Evolutionary conservation across 2,329 filamentous ascomycete species (phyloP).

Genomic region (Pseudogymnoascus sp.): DNA sequence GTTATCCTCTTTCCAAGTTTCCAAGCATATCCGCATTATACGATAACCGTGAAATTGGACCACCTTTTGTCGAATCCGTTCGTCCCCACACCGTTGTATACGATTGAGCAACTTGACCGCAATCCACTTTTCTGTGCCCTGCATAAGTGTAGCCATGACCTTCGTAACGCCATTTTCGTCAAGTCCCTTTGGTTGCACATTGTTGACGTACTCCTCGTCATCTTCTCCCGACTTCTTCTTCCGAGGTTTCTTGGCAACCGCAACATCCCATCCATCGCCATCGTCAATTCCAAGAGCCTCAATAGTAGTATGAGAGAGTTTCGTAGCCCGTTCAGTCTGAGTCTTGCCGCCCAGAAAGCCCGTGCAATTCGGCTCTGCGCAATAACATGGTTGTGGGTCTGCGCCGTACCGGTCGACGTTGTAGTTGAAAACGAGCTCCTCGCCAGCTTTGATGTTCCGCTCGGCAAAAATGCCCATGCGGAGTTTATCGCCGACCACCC

Average conservation of each 20-base stretch:
- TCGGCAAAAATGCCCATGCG: slow-evolving; percentile 98
- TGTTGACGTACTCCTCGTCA: slow-evolving; percentile 92
- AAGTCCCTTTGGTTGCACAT: slow-evolving; percentile 68
- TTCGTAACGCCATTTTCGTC: slow-evolving; percentile 80
- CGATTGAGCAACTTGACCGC: slow-evolving; percentile 87
- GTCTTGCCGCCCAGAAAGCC: slow-evolving; percentile 97
- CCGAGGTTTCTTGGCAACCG: slow-evolving; percentile 78
- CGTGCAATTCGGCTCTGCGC: slow-evolving; percentile 86
- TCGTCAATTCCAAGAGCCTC: slow-evolving; percentile 95
- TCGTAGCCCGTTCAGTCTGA: slow-evolving; percentile 90
- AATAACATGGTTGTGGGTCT: slow-evolving; percentile 94
- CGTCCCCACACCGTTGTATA: slow-evolving; percentile 79
- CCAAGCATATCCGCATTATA: slow-evolving; percentile 80
- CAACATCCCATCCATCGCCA: slow-evolving; percentile 82
- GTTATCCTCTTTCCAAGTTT: slow-evolving; percentile 84
- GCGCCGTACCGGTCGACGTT: slow-evolving; percentile 97
- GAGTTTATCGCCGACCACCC: slow-evolving; percentile 93
- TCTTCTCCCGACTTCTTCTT: slow-evolving; percentile 90
- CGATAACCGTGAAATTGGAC: slow-evolving; percentile 97
- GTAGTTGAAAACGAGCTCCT: slow-evolving; percentile 98
- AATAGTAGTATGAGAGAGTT: slow-evolving; percentile 79
- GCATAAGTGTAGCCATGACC: slow-evolving; percentile 93
- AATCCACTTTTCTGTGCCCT: slow-evolving; percentile 99
- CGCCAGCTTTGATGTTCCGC: slow-evolving; percentile 74
- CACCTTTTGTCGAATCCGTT: slow-evolving; percentile 77